Base-by-base conservation (phyloP, 345 rosid species). In the Trapa bicornis region DNA sequence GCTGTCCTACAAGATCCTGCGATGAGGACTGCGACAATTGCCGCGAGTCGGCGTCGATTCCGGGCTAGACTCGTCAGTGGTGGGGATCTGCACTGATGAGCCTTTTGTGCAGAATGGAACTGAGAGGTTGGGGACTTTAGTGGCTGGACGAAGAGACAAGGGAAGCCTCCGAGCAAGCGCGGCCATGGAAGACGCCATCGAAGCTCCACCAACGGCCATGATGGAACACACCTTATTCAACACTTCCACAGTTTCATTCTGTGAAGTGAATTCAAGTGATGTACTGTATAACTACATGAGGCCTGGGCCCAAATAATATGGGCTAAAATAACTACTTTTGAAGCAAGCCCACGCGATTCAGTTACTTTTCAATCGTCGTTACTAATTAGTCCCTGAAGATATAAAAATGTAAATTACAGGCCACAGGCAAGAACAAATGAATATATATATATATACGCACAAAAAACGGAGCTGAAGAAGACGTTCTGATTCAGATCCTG, bases 91-190 rank as follows among this genome's bases (percentile, higher is more conserved):
- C 1, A 15, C 61, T 47, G 82, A 70, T 32, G 79, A 58, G 54
- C 79, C 57, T 74, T 76, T 37, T 73, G 93, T 79, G 82, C 79
- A 85, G 64, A 86, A 85, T 43, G 85, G 72, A 81, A 37, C 47
- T 41, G 88, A 71, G 71, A 77, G 16, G 58, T 37, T 76, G 71
- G 77, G 42, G 17, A 67, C 4, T 65, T 73, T 78, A 47, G 80
- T 68, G 64, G 61, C 84, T 2, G 82, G 75, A 61, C 91, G 82
- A 63, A 85, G 75, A 57, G 79, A 79, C 43, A 80, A 79, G 61
- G 32, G 73, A 45, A 86, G 80, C n/a, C 84, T 84, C 69, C 88
- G 75, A 8, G 94, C 76, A 43, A 90, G 73, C 57, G 67, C 70
- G 22, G 89, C 81, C 78, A 87, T 74, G 38, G 81, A 79, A 67